Evolutionary conservation across 306 rosid species (phyloP), one percentile per base, ranked within the genome.

Genomic region (Lathyrus sativus): DNA sequence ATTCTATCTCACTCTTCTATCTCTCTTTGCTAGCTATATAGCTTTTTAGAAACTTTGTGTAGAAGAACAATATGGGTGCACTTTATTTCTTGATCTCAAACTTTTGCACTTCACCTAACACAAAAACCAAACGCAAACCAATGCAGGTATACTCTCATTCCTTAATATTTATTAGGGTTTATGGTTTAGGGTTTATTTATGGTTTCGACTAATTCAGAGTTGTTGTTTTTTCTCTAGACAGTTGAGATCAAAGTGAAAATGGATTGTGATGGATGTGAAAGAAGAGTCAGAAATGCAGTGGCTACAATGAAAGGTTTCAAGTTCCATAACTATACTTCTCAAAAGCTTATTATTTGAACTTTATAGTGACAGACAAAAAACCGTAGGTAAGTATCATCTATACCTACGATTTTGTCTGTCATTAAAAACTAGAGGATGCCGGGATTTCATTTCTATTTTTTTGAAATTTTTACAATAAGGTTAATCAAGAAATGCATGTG

Each of bases 191-290:
- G 29, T 26, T 26, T 26, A 13, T 35, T 2, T 35, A 1, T 13
- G 15, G 4, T 43, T 35, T 35, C 9, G 0, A 7, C 9, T 2
- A 35, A 35, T 35, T 35, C 39, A 2, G 1, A 9, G 39, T 35
- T 12, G 3, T 14, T 45, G 9, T 42, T 75, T 48, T 35, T 73
- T 53, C 2, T 83, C 2, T 83, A 89, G 96, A 89, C 87, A 62
- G 96, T 87, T 35, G 92, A 89, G 74, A 87, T 89, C 81, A 89
- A 89, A 81, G 90, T 89, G 31, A 89, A 89, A 81, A 89, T 89
- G 90, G 96, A 89, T 72, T 89, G 96, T n/a, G 95, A 89, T 82
- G 97, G 97, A 28, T 91, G 97, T 56, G 97, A 91, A 87, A 71
- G 97, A 71, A 85, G 79, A 79, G 89, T 91, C 42, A 82, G 83